Base-by-base conservation (phyloP, 495 filamentous ascomycete species). In the Evansstolkia leycettana region DNA sequence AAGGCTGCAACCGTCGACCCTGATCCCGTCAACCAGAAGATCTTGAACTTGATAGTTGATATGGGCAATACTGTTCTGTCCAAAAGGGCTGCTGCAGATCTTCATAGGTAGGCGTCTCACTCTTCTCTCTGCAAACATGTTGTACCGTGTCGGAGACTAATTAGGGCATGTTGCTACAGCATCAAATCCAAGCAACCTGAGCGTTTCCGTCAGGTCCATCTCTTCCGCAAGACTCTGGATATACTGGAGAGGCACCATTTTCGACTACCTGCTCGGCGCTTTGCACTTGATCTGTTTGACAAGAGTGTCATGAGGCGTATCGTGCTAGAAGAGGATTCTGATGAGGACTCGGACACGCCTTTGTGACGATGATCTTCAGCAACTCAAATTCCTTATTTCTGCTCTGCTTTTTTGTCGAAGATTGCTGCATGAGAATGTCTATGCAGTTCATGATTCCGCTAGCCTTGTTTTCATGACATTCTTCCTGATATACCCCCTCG, bases 211-310 rank as follows among this genome's bases (percentile, higher is more conserved):
- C 80, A 83, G 47, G 69, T 78, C 24, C 62, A 67, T 20, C 67
- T 96, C 23, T 96, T 94, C 62, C 76, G 74, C 37, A 82, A 86
- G 52, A 76, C 88, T 37, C 77, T 96, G 65, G 69, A 64, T 20
- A 61, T 95, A 20, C 66, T 98, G n/a, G 90, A 94, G 60, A 78
- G 73, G 33, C 86, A 94, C 42, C 84, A 90, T 47, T 96, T 85
- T 55, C 74, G 89, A 19, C 67, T 96, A 15, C 76, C 75, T 5
- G 78, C 85, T 32, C 78, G 89, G 28, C 80, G 84, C 28, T 87
- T 92, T 55, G 78, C 94, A 23, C 76, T 95, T 33, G 87, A 95
- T 52, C 61, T 96, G 16, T 98, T 96, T 54, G 89, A 96, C 44
- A 88, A 84, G 58, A 75, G 69, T 24, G 84, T 96, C 17, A 64